Percentiles rank a stretch among this genome's conserved stretches.
These are phyloP conservation scores for Kluyveromyces lactis DNA, from an alignment of 805 yeast genomes.

Conservation along the genomic window DNA sequence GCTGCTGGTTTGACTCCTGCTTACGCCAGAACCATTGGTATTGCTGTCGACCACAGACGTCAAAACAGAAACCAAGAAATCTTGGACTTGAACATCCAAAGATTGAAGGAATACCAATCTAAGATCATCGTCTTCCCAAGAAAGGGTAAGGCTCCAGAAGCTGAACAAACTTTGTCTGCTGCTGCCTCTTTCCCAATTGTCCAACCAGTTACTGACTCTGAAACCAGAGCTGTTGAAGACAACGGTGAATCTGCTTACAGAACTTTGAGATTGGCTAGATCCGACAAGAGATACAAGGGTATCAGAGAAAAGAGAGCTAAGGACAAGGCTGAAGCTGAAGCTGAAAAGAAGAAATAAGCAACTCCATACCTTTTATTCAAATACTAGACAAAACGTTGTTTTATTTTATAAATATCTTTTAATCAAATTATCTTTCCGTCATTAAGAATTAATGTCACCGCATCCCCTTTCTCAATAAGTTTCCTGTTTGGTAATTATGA, in stretches of 20 bases:
- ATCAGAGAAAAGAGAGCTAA: conserved; percentile 95
- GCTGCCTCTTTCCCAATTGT: conserved; percentile 87
- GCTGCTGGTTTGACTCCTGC: conserved; percentile 91
- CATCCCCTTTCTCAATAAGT: too few relatives aligned
- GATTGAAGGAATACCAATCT: conserved; percentile 93
- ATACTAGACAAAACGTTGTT: conserved; percentile 2
- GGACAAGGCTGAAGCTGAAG: conserved; percentile 98
- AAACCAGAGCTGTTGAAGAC: conserved; percentile 82
- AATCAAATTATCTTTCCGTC: conserved; percentile 5
- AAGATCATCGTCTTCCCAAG: conserved; percentile 94
- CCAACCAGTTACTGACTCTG: conserved; percentile 63
- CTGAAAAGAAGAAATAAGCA: conserved; percentile 93
- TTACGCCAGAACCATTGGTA: conserved; percentile 97
- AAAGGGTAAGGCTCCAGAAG: conserved; percentile 76
- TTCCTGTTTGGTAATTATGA: background rate
- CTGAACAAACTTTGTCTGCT: conserved; percentile 65
- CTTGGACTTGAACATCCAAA: conserved; percentile 87
- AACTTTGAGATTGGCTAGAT: conserved; percentile 92
- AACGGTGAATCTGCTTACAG: conserved; percentile 77
- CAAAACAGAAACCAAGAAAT: conserved; percentile 96
- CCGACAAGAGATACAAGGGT: conserved; percentile 91
- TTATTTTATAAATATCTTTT: conserved; percentile 5
- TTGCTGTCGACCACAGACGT: conserved; percentile 99
- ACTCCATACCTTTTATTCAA: conserved; percentile 2
- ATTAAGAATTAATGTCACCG: background rate